Evolutionary conservation across 2,329 filamentous ascomycete genomes (phyloP).

Genomic region (Pyrenophora tritici-repentis): DNA sequence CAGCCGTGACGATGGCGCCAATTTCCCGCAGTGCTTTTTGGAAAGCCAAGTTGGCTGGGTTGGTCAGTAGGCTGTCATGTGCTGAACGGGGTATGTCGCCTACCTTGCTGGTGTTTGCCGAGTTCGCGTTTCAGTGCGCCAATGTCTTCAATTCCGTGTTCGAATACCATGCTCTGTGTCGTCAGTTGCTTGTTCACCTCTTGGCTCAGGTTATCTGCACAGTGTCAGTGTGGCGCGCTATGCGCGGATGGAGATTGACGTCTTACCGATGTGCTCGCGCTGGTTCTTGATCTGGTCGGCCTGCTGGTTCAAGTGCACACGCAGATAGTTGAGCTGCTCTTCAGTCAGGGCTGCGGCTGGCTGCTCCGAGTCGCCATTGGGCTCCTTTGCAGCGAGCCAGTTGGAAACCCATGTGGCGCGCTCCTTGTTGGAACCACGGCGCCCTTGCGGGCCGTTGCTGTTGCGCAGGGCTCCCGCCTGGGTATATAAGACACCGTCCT

Average conservation of each 20-base stretch:
- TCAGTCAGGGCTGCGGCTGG: conserved; percentile 67
- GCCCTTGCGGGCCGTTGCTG: conserved; percentile 33
- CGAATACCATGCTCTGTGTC: conserved; percentile 80
- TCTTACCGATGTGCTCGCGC: conserved; percentile 71
- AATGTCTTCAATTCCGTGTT: conserved; percentile 81
- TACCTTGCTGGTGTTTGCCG: conserved; percentile 80
- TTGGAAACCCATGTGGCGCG: conserved; percentile 54
- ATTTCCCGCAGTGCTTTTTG: conserved; percentile 97
- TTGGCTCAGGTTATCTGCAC: conserved; percentile 72
- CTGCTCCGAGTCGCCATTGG: conserved; percentile 53
- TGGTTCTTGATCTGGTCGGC: conserved; percentile 89
- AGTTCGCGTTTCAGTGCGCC: conserved; percentile 88
- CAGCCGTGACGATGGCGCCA: conserved; percentile 94
- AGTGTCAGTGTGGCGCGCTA: not conserved
- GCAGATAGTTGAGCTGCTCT: conserved; percentile 81
- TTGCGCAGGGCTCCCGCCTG: conserved; percentile 45
- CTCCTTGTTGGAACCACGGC: conserved; percentile 44
- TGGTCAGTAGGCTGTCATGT: conserved; percentile 77
- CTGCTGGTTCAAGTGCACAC: conserved; percentile 91
- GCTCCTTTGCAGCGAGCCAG: conserved; percentile 60
- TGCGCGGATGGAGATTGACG: not conserved
- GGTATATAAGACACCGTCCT: conserved; percentile 60
- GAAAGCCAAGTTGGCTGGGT: conserved; percentile 89
- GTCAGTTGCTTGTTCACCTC: conserved; percentile 86
- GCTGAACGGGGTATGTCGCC: not conserved